Conservation (phyloP, 2,329 filamentous ascomycete species). For the Juglanconis sp. region DNA sequence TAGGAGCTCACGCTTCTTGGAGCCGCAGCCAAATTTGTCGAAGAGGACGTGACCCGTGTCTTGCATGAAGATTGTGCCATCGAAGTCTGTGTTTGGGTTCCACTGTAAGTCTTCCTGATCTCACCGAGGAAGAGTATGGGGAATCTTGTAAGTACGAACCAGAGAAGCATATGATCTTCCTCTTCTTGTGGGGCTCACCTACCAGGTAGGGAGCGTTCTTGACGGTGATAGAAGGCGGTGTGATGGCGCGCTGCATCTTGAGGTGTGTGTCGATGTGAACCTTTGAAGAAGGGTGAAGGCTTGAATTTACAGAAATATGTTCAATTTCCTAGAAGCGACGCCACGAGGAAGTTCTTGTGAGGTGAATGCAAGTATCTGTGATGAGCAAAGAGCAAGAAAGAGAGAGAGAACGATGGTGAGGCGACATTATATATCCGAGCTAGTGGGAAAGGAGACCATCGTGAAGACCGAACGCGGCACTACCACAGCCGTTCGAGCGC, state of each 20-base stretch:
- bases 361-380: not conserved
- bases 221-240: constrained; percentile 27
- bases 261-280: not conserved
- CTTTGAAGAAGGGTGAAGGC: too few species aligned
- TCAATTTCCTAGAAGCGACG: not conserved
- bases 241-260: constrained; percentile 38
- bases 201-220: constrained; percentile 28
- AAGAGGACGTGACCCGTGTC: constrained; percentile 68
- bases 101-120: too few species aligned
- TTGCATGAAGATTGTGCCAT: constrained; percentile 71
- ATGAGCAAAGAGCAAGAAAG: not conserved
- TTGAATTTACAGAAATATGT: too few species aligned
- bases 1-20: constrained; percentile 50
- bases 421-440: constrained; percentile 1
- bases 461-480: not conserved
- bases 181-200: constrained; percentile 38
- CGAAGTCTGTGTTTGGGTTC: constrained; percentile 51
- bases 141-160: constrained; percentile 34
- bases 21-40: constrained; percentile 62
- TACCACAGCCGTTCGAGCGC: not conserved
- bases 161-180: constrained; percentile 58
- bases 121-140: not conserved
- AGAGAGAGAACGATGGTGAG: not conserved
- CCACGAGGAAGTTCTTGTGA: not conserved
- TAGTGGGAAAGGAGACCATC: not conserved